These are phyloP conservation scores for Ormosia emarginata DNA, from an alignment of 306 rosid genomes.

Conservation along the genomic window DNA sequence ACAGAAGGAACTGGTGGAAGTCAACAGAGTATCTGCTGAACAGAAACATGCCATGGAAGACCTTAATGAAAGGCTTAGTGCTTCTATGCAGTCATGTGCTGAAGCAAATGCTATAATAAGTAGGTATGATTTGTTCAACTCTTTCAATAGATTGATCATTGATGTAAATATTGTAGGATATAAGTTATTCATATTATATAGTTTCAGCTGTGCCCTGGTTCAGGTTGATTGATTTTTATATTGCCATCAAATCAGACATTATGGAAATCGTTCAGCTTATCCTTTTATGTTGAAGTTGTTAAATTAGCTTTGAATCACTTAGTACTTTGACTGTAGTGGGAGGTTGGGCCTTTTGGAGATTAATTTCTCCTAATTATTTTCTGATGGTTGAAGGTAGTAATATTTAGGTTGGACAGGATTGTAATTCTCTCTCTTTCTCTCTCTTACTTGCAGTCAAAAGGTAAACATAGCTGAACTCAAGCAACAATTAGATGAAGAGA, in stretches of 20 bases:
- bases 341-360: neutral
- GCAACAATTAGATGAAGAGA: slow-evolving; percentile 58
- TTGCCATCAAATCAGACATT: neutral
- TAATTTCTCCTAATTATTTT: neutral
- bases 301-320: neutral
- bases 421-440: slow-evolving; percentile 2
- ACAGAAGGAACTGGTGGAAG: slow-evolving; percentile 66
- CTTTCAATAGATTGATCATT: slow-evolving; percentile 1
- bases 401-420: neutral
- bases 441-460: slow-evolving; percentile 56
- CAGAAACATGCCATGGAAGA: slow-evolving; percentile 77
- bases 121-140: slow-evolving; percentile 48
- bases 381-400: neutral
- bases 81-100: slow-evolving; percentile 76
- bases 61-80: slow-evolving; percentile 72
- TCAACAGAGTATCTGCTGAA: slow-evolving; percentile 59
- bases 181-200: neutral
- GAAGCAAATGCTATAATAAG: slow-evolving; percentile 84
- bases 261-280: neutral
- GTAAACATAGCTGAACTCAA: slow-evolving; percentile 57
- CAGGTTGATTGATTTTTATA: slow-evolving; percentile 2
- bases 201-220: slow-evolving; percentile 1
- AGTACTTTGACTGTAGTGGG: neutral
- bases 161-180: slow-evolving; percentile 11
- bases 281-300: neutral